Evolutionary conservation across 78 protist species (phyloP).

Genomic region (Dictyostelium discoideum): DNA sequence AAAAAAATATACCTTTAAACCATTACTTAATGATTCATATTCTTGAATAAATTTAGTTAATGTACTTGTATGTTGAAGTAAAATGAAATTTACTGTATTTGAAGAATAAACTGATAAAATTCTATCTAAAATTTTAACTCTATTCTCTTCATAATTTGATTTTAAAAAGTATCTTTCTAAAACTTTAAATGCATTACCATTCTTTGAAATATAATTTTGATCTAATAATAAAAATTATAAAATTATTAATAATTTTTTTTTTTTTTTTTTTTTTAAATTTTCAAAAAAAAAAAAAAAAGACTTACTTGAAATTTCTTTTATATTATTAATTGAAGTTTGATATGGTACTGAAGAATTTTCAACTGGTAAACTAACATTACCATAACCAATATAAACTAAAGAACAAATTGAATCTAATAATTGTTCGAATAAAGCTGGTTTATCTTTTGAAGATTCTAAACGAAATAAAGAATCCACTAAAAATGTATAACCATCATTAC

Average conservation of each 20-base stretch:
- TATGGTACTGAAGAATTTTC: slow-evolving; percentile 70
- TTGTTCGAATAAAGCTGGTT: slow-evolving; percentile 21
- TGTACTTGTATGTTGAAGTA: slow-evolving; percentile 53
- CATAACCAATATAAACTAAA: slow-evolving; percentile 61
- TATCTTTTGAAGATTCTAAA: slow-evolving; percentile 66
- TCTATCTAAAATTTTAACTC: slow-evolving; percentile 50
- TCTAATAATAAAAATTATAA: background rate
- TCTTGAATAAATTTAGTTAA: slow-evolving; percentile 68
- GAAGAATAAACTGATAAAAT: slow-evolving; percentile 58
- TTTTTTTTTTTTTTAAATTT: too few relatives aligned
- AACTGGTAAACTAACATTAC: slow-evolving; percentile 37
- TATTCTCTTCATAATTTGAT: slow-evolving; percentile 59
- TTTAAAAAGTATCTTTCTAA: slow-evolving; percentile 64
- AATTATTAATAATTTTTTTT: background rate
- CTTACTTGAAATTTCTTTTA: slow-evolving; percentile 64
- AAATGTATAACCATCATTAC: slow-evolving; percentile 42
- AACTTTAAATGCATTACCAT: slow-evolving; percentile 49
- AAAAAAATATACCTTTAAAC: slow-evolving; percentile 15
- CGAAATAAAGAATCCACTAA: slow-evolving; percentile 36
- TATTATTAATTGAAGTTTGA: slow-evolving; percentile 57
- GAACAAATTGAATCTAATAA: slow-evolving; percentile 37
- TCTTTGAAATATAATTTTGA: slow-evolving; percentile 40
- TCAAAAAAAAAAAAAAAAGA: background rate
- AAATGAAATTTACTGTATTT: slow-evolving; percentile 38
- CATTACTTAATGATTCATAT: slow-evolving; percentile 49